Conservation (phyloP, 2,329 filamentous ascomycete genomes). For the Curvularia sp. region DNA sequence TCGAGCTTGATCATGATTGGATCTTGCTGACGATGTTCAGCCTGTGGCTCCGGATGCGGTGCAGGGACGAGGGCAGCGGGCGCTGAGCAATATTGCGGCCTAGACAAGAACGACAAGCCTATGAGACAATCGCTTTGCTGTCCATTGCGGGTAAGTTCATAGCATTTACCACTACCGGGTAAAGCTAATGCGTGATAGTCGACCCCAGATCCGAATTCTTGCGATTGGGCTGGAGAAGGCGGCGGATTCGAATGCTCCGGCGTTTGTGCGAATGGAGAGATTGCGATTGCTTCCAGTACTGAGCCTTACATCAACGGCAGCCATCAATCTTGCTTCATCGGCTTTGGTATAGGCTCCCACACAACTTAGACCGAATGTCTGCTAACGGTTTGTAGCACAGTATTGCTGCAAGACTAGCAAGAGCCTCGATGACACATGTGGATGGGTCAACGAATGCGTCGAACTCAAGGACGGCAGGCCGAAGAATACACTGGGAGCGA, state of each 20-base stretch:
- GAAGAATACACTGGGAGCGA: not conserved
- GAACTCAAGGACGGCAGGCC: not conserved
- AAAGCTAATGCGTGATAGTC: no score
- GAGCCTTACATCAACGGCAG: not conserved
- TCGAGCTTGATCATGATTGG: no score
- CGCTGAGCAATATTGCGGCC: no score
- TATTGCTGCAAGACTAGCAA: not conserved
- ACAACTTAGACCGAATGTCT: not conserved
- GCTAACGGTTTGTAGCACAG: not conserved
- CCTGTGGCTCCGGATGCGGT: no score
- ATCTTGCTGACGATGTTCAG: no score
- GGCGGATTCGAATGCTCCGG: not conserved
- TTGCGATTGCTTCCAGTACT: not conserved
- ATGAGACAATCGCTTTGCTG: not conserved
- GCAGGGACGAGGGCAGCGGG: no score
- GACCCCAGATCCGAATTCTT: no score
- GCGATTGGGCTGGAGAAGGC: not conserved
- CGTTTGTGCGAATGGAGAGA: not conserved
- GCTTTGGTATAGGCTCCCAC: not conserved
- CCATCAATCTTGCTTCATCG: not conserved
- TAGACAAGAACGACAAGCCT: not conserved
- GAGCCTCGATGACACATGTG: not conserved
- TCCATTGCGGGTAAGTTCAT: no score
- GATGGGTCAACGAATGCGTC: not conserved
- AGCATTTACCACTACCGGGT: no score